phyloP scores from a whole-genome alignment of 306 rosid genomes.

The Rosa multiflora region DNA sequence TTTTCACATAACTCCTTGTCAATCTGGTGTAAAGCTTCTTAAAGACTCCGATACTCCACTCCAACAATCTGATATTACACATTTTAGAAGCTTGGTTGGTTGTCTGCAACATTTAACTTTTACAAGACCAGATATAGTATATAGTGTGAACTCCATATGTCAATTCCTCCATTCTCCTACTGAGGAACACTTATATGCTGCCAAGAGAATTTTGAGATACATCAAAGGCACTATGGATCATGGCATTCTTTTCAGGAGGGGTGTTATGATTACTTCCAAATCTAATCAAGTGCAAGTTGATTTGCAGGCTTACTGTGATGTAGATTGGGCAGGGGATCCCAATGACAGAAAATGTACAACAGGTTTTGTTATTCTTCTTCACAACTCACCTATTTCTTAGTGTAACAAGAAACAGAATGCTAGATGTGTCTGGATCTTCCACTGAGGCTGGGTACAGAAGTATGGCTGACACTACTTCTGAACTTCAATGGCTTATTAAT shows the following conservation, averaged over 20 bases:
- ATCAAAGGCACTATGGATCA: not conserved
- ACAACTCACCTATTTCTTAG: not conserved
- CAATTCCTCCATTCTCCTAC: not conserved
- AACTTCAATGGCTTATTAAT: not conserved
- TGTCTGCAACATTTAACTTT: not conserved
- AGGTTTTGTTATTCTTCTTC: not conserved
- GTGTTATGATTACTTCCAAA: too few relatives aligned
- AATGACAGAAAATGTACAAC: not conserved
- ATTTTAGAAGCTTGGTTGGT: not conserved
- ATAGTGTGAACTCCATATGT: not conserved
- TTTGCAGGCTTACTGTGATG: not conserved
- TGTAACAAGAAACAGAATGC: not conserved
- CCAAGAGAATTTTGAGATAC: too few relatives aligned
- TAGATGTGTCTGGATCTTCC: not conserved
- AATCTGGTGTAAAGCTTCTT: too few relatives aligned
- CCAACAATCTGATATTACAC: not conserved
- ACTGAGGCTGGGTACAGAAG: too few relatives aligned
- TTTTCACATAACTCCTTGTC: too few relatives aligned
- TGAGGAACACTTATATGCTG: not conserved
- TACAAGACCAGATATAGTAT: not conserved
- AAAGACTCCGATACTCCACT: not conserved
- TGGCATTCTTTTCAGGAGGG: not conserved
- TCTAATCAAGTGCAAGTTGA: too few relatives aligned
- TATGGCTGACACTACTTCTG: not conserved
- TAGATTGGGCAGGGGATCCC: not conserved